Percentiles rank a stretch among this genome's conserved stretches.
Evolutionary conservation across 2,329 filamentous ascomycete species (phyloP).

Genomic region (Cladobotryum protrusum): DNA sequence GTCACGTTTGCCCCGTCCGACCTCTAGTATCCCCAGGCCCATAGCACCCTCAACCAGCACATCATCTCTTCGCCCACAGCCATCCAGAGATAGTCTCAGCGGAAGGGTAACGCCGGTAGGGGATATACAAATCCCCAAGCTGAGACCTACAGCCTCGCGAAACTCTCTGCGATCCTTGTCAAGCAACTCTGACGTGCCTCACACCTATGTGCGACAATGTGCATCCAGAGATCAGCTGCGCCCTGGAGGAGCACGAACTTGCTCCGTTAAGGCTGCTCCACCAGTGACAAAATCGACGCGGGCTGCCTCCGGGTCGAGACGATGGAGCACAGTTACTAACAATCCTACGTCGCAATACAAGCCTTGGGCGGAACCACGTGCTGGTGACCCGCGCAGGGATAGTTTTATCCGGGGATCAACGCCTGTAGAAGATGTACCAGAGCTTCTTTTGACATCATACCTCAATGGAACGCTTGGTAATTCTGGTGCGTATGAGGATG

Average conservation of each 20-base stretch:
- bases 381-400: background rate
- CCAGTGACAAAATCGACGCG: slow-evolving; percentile 14
- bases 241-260: slow-evolving; percentile 8
- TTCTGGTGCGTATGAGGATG: slow-evolving; percentile 15
- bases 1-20: slow-evolving; percentile 30
- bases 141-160: slow-evolving; percentile 35
- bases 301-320: slow-evolving; percentile 7
- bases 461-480: slow-evolving; percentile 5
- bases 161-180: slow-evolving; percentile 29
- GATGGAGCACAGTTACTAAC: slow-evolving; percentile 10
- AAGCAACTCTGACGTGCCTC: slow-evolving; percentile 15
- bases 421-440: slow-evolving; percentile 18
- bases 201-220: slow-evolving; percentile 13
- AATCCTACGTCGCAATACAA: slow-evolving; percentile 9
- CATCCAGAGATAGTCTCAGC: slow-evolving; percentile 24
- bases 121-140: slow-evolving; percentile 34
- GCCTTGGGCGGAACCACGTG: slow-evolving; percentile 9
- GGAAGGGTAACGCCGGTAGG: slow-evolving; percentile 14
- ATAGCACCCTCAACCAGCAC: slow-evolving; percentile 13
- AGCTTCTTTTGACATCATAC: slow-evolving; percentile 12
- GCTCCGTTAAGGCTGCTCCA: slow-evolving; percentile 12
- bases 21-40: slow-evolving; percentile 28
- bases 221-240: slow-evolving; percentile 18
- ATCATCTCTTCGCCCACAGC: slow-evolving; percentile 22
- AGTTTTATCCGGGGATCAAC: background rate